Evolutionary conservation across 2,329 filamentous ascomycete genomes (phyloP).

Genomic region (Pseudonectria foliicola): DNA sequence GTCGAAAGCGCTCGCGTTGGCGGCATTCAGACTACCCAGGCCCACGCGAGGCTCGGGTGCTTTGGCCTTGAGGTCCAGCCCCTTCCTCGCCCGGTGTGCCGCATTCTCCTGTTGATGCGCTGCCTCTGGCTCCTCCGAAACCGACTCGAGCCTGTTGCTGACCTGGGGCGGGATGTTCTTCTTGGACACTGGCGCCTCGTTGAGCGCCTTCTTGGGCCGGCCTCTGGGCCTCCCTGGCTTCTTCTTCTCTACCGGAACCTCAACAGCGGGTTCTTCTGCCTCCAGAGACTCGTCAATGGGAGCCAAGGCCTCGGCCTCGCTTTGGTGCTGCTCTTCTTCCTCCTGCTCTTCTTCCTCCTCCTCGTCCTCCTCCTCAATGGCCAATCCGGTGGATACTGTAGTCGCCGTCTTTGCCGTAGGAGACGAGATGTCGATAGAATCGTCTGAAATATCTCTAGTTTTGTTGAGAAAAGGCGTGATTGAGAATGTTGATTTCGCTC

Average conservation of each 20-base stretch:
- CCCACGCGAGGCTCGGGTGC: constrained; percentile 5
- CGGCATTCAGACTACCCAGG: no score
- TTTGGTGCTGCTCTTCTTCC: neutral
- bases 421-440: constrained; percentile 22
- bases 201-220: constrained; percentile 36
- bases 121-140: constrained; percentile 30
- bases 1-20: constrained; percentile 17
- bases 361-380: constrained; percentile 29
- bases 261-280: constrained; percentile 6
- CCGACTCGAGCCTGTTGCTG: constrained; percentile 29
- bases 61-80: constrained; percentile 9
- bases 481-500: constrained; percentile 87
- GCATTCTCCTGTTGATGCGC: constrained; percentile 25
- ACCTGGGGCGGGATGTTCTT: constrained; percentile 34
- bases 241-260: constrained; percentile 4
- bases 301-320: constrained; percentile 7
- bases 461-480: constrained; percentile 90
- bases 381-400: constrained; percentile 13
- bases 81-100: constrained; percentile 7
- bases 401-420: constrained; percentile 10
- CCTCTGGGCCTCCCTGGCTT: constrained; percentile 25
- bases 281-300: constrained; percentile 5
- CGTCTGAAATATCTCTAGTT: constrained; percentile 47
- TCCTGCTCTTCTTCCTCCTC: constrained; percentile 3
- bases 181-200: constrained; percentile 38